phyloP scores from a whole-genome alignment of 306 rosid genomes.

The Citrullus mucosospermus region DNA sequence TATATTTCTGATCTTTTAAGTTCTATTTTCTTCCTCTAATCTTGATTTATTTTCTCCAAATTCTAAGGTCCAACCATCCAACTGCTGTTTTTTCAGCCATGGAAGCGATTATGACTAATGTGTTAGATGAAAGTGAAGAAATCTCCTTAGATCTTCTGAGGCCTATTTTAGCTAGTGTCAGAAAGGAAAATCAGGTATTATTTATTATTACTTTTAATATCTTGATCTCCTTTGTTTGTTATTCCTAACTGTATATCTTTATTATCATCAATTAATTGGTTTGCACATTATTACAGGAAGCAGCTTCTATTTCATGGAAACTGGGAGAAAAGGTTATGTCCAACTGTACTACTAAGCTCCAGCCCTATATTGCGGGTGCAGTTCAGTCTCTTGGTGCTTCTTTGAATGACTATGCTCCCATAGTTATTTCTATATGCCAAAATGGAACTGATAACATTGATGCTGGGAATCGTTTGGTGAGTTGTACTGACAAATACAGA shows the following conservation, averaged over 20 bases:
- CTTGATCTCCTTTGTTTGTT: not conserved
- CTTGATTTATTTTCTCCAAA: constrained; percentile 21
- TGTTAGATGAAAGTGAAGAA: constrained; percentile 55
- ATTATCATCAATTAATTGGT: constrained; percentile 7
- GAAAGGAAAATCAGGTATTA: constrained; percentile 51
- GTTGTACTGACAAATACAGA: constrained; percentile 10
- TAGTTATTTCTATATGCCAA: constrained; percentile 39
- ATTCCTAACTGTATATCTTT: not conserved
- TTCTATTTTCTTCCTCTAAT: constrained; percentile 9
- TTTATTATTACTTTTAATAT: not conserved
- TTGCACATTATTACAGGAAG: constrained; percentile 31
- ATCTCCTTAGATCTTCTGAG: constrained; percentile 44
- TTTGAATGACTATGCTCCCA: constrained; percentile 31
- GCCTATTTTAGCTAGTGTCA: constrained; percentile 39
- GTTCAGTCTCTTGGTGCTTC: constrained; percentile 34
- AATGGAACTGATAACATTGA: constrained; percentile 11
- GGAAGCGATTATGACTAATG: constrained; percentile 51
- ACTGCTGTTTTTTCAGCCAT: constrained; percentile 29
- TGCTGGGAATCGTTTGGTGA: constrained; percentile 18
- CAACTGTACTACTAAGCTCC: constrained; percentile 47
- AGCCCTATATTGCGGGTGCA: constrained; percentile 34
- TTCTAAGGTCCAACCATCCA: constrained; percentile 49
- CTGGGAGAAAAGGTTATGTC: constrained; percentile 51
- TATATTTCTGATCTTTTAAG: not conserved
- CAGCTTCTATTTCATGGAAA: constrained; percentile 44